Percentiles rank a stretch among this genome's conserved stretches.
Conservation (phyloP, 163 green algal species). For the Scenedesmus sp. region DNA sequence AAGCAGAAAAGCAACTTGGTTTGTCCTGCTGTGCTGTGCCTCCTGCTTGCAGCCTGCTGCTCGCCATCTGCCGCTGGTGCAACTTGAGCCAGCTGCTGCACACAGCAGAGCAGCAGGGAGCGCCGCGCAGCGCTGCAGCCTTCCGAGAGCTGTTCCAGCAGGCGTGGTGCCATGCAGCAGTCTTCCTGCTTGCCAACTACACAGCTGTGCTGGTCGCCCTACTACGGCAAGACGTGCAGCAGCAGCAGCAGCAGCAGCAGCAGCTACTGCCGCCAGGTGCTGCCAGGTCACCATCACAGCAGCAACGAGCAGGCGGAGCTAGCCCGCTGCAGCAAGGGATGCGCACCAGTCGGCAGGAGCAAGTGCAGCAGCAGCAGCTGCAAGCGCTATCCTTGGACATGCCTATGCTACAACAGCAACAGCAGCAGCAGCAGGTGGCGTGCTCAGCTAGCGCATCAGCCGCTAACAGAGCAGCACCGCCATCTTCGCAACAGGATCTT, state of each 20-base stretch:
- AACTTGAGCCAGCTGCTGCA: not conserved
- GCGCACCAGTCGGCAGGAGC: not conserved
- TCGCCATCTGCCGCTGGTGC: not conserved
- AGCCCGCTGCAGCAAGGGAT: not conserved
- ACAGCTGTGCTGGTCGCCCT: not conserved
- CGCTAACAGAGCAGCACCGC: not conserved
- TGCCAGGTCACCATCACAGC: not conserved
- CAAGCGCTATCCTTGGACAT: not conserved
- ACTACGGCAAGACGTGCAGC: not conserved
- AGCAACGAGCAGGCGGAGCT: not conserved
- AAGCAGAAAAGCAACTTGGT: not conserved
- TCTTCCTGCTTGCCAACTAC: not conserved
- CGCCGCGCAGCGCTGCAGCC: not conserved
- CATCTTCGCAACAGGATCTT: no score
- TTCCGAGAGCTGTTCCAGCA: not conserved
- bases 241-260: not conserved
- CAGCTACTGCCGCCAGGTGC: not conserved
- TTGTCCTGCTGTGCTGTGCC: not conserved
- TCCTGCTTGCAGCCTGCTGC: not conserved
- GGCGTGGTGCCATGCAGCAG: not conserved
- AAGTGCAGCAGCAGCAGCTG: not conserved
- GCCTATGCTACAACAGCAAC: not conserved
- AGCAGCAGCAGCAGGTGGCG: not conserved
- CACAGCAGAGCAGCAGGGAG: constrained; percentile 2
- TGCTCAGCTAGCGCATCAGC: not conserved